These are phyloP conservation scores for Malus asiatica DNA, from an alignment of 306 rosid species.

Conservation along the genomic window DNA sequence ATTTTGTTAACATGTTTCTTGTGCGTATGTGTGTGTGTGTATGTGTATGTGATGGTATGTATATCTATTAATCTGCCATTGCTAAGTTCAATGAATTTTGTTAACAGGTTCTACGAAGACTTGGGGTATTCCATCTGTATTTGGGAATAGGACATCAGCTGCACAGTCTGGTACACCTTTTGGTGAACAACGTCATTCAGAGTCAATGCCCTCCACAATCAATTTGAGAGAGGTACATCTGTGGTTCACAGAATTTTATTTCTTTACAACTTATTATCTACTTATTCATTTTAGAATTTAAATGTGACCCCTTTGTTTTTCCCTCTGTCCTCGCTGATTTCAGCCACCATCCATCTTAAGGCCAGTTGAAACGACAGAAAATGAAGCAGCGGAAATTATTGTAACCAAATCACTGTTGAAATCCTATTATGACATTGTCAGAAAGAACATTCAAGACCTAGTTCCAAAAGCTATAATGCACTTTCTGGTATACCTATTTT, in stretches of 20 bases:
- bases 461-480: constrained; percentile 50
- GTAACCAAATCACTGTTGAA: constrained; percentile 31
- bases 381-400: constrained; percentile 20
- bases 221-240: constrained; percentile 34
- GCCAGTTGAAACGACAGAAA: constrained; percentile 34
- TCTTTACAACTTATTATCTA: background rate
- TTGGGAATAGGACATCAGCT: constrained; percentile 17
- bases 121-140: constrained; percentile 35
- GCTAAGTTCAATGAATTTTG: background rate
- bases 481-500: constrained; percentile 24
- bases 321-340: background rate
- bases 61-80: background rate
- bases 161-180: constrained; percentile 10
- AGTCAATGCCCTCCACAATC: constrained; percentile 25
- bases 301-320: background rate
- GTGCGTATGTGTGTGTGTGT: background rate
- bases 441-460: constrained; percentile 34
- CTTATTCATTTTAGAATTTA: background rate
- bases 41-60: background rate
- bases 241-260: constrained; percentile 1
- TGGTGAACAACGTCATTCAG: constrained; percentile 20
- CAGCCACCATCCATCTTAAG: constrained; percentile 41
- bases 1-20: background rate
- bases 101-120: constrained; percentile 6
- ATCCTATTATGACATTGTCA: constrained; percentile 41